phyloP scores from a whole-genome alignment of 2,329 filamentous ascomycete genomes.

The Talaromyces islandicus region DNA sequence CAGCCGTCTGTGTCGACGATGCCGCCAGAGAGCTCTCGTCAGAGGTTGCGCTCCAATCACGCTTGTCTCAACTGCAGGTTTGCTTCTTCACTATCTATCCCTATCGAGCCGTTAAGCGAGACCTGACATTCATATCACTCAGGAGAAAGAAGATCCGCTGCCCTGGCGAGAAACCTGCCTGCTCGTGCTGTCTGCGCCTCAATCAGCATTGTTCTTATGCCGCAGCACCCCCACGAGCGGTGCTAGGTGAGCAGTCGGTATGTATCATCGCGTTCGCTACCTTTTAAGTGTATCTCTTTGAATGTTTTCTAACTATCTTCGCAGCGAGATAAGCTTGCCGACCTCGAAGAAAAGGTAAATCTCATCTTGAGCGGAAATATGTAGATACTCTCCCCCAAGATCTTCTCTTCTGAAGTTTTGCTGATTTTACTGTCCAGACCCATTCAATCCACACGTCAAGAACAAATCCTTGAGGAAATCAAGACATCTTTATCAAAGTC shows the following conservation, averaged over 20 bases:
- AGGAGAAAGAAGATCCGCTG: conserved; percentile 49
- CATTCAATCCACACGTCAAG: conserved; percentile 20
- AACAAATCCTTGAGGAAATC: conserved; percentile 10
- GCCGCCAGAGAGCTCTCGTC: conserved; percentile 13
- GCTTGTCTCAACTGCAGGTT: conserved; percentile 45
- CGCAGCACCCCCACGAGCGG: conserved; percentile 25
- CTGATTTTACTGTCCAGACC: not conserved
- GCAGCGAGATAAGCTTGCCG: conserved; percentile 48
- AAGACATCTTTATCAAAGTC: conserved; percentile 14
- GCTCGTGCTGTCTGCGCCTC: conserved; percentile 46
- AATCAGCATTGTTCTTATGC: conserved; percentile 44
- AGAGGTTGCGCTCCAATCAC: conserved; percentile 28
- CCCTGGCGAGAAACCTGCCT: conserved; percentile 47
- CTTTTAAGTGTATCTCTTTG: not conserved
- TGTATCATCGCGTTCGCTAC: not conserved
- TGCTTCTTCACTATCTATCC: conserved; percentile 11
- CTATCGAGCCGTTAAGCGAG: not conserved
- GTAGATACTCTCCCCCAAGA: conserved; percentile 18
- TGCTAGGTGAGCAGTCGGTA: conserved; percentile 43
- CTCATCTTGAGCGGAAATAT: conserved; percentile 41
- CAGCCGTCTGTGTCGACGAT: conserved; percentile 1
- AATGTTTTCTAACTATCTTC: not conserved
- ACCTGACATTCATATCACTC: conserved; percentile 10
- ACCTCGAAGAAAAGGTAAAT: conserved; percentile 49
- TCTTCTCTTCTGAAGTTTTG: conserved; percentile 3